Evolutionary conservation across 208 protist genomes (phyloP).

Genomic region (Endotrypanum monterogeii): DNA sequence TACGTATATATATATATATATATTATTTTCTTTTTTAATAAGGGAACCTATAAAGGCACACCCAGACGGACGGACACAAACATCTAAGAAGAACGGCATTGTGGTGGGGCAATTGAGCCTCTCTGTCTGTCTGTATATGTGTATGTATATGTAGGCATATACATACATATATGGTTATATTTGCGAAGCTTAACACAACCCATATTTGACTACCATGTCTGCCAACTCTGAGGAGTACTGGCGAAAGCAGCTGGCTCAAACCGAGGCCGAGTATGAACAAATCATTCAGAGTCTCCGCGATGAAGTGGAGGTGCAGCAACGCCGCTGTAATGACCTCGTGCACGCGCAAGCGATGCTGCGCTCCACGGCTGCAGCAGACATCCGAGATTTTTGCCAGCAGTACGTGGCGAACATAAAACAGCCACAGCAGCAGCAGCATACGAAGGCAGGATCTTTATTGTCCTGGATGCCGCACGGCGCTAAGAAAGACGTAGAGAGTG

Average conservation of each 20-base stretch:
- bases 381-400: conserved; percentile 67
- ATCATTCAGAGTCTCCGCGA: conserved; percentile 61
- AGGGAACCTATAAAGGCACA: too few relatives aligned
- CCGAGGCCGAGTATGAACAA: conserved; percentile 59
- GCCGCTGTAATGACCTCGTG: conserved; percentile 64
- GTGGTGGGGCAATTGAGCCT: background rate
- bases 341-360: conserved; percentile 68
- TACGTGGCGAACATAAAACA: conserved; percentile 33
- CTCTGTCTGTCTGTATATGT: background rate
- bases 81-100: background rate
- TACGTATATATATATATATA: too few relatives aligned
- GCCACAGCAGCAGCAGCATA: conserved; percentile 28
- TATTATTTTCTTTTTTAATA: too few relatives aligned
- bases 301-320: conserved; percentile 68
- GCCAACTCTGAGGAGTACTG: conserved; percentile 65
- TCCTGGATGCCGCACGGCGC: background rate
- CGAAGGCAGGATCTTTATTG: background rate
- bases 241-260: conserved; percentile 38
- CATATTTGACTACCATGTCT: background rate
- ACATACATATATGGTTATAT: background rate
- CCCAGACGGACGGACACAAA: background rate
- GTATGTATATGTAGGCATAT: background rate
- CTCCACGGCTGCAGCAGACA: conserved; percentile 63
- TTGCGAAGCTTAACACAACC: background rate
- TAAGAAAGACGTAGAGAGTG: conserved; percentile 19